Evolutionary conservation across 2,329 filamentous ascomycete species (phyloP), one percentile per base, ranked within the genome.

Genomic region (Apiospora pterosperma): DNA sequence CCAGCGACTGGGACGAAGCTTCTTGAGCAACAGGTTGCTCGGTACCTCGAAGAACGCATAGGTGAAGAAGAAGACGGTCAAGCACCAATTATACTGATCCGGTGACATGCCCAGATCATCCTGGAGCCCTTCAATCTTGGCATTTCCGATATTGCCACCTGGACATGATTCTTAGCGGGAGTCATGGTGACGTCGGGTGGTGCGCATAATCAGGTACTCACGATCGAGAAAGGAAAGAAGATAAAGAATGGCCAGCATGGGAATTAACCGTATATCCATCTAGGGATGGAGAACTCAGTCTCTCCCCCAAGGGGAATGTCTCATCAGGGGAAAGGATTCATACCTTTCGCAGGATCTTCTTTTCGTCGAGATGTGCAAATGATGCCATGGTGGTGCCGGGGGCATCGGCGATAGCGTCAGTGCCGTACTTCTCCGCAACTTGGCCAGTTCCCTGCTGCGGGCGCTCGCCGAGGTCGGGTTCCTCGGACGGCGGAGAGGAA

Each of bases 21-120:
- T 85, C 76, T 95, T 96, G 63, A 96, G 85, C 8, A 95, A 77
- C 14, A 95, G 76, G 71, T 96, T 96, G 63, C 89, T 92, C n/a
- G 92, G 80, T 0, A 90, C 86, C 73, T 95, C 92, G 67, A 92
- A 92, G 23, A 90, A 81, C 2, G 90, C 83, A 73, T 96, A 96
- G 1, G 90, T 90, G 67, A 95, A 86, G 81, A 95, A 96, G 81
- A 96, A 96, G 66, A 93, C 86, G 5, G 82, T 83, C 6, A 90
- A 81, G 60, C 87, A 73, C 36, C 36, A 39, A 19, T 61, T 61
- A 16, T 55, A 48, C 31, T 62, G 41, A 16, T 36, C 39, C 19
- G n/a, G 19, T 10, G 61, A 36, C 25, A 84, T 86, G 16, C 82
- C 67, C 19, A 85, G 73, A 63, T 84, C 81, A 65, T 87, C 78